These are phyloP conservation scores for Russula compacta DNA, from an alignment of 768 basidiomycete genomes.

Conservation along the genomic window DNA sequence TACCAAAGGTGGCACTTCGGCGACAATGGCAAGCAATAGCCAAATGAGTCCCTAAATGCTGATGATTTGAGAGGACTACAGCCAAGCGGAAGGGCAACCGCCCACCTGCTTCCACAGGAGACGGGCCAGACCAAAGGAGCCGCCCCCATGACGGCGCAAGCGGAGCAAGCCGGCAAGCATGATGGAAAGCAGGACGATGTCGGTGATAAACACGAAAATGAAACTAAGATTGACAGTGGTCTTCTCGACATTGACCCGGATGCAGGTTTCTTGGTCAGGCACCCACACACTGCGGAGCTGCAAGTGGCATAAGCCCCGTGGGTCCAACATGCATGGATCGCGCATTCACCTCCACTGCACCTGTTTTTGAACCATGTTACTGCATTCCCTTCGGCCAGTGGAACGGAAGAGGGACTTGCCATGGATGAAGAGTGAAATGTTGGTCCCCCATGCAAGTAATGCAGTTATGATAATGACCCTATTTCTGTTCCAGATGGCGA, in stretches of 20 bases:
- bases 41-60: background rate
- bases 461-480: background rate
- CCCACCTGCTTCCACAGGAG: slow-evolving; percentile 8
- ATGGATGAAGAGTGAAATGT: background rate
- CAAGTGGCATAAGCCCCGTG: background rate
- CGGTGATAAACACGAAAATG: background rate
- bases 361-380: background rate
- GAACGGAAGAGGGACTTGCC: background rate
- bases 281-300: background rate
- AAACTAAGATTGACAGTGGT: background rate
- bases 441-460: background rate
- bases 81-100: background rate
- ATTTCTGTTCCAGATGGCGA: slow-evolving; percentile 1
- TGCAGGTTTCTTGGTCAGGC: background rate
- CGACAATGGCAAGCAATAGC: background rate
- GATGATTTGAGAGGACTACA: background rate
- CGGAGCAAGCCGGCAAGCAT: slow-evolving; percentile 8
- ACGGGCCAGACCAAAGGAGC: background rate
- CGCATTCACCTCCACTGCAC: background rate
- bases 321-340: background rate
- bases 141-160: background rate
- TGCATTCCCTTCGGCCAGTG: no score
- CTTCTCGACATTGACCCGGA: background rate
- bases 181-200: background rate
- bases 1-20: background rate